Base-by-base conservation (phyloP, 2,329 filamentous ascomycete genomes). In the Tolypocladium nubicola region DNA sequence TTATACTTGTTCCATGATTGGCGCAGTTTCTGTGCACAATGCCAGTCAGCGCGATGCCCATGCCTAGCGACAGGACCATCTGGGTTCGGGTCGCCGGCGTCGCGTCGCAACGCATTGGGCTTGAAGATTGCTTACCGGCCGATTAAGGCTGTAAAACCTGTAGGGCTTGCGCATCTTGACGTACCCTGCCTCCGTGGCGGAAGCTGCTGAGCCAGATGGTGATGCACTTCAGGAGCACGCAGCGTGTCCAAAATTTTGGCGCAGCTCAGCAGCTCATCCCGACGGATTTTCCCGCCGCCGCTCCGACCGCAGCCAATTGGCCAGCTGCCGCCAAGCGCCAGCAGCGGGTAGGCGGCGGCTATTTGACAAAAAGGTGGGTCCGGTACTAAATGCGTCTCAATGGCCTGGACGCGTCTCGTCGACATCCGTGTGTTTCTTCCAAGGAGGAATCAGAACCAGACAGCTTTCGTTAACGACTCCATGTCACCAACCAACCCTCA, bases 1-100 rank as follows among this genome's bases (percentile, higher is more conserved):
- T 96, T 96, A 80, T 90, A 91, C 77, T 96, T 96, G 79, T 90
- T 96, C 94, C 93, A 97, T 78, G 91, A 90, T 79, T 94, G 89
- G 67, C 93, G 88, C 73, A 96, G 72, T 88, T 90, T 95, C 92
- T 97, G 70, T 56, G 58, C 54, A 40, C 35, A 23, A 43, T 50
- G 14, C 14, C 35, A 26, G 45, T 59, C 54, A 61, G 59, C 52
- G 45, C 52, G 37, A 30, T 41, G 35, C 13, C 10, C 53, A 41
- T 30, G 41, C 35, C 39, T 23, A 11, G 37, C 37, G 53, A 38
- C 43, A 33, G 14, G 10, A 11, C 52, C 16, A 26, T 19, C n/a
- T 9, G 16, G 23, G 13, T 11, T 43, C 26, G 38, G 8, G 26
- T 21, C 30, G 30, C 30, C 7, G 47, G 47, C 19, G 10, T 52